phyloP scores from a whole-genome alignment of 306 rosid genomes.

The Lathyrus aphaca region DNA sequence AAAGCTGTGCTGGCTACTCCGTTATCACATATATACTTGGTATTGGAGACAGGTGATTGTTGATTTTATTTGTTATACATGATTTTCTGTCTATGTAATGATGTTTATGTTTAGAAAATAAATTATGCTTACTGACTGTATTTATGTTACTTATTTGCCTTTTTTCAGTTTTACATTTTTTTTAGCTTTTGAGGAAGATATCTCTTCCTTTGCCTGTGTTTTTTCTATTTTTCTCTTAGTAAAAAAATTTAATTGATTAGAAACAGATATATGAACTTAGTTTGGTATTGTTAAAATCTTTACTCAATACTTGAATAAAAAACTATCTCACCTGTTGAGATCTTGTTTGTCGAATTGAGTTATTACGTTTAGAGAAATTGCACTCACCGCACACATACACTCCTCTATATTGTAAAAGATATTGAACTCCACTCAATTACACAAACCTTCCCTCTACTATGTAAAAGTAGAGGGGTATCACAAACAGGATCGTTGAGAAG shows the following conservation, averaged over 20 bases:
- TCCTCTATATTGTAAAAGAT: neutral
- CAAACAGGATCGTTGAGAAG: neutral
- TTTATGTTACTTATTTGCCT: neutral
- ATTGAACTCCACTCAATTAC: neutral
- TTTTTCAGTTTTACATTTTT: conserved; percentile 9
- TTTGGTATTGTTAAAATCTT: conserved; percentile 15
- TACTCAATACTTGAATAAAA: neutral
- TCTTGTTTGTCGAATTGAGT: neutral
- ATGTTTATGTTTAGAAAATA: neutral
- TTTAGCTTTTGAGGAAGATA: conserved; percentile 12
- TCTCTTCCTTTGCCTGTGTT: neutral
- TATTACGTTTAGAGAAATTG: neutral
- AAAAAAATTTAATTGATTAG: conserved; percentile 3
- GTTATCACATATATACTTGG: conserved; percentile 98
- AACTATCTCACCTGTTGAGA: conserved; percentile 11
- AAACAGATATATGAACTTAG: conserved; percentile 9
- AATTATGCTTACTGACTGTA: neutral
- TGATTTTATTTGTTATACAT: conserved; percentile 21
- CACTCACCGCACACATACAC: neutral
- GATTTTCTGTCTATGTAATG: conserved; percentile 24
- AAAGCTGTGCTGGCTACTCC: conserved; percentile 99
- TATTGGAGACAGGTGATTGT: conserved; percentile 91
- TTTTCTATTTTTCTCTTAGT: conserved; percentile 2
- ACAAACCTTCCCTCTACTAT: neutral
- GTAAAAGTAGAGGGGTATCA: neutral